phyloP scores from a whole-genome alignment of 306 rosid genomes.

The Pyrus betulifolia region DNA sequence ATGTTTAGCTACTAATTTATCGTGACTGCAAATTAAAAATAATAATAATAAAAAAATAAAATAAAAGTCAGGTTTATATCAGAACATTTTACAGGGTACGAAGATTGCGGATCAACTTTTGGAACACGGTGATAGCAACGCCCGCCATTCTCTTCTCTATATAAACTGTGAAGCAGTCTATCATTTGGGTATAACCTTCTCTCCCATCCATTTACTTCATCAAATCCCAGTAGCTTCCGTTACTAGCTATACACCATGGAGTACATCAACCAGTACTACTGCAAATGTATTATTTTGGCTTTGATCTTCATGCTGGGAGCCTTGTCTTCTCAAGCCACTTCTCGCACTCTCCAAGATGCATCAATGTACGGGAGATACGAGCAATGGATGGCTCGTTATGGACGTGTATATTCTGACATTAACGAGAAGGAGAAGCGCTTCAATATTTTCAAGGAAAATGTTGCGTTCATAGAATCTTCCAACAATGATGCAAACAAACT shows the following conservation, averaged over 20 bases:
- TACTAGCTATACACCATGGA: not conserved
- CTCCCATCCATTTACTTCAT: not conserved
- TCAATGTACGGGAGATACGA: not conserved
- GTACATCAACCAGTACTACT: not conserved
- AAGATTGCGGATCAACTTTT: not conserved
- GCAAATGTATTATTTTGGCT: not conserved
- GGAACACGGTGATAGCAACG: not conserved
- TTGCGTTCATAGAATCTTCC: conserved; percentile 14
- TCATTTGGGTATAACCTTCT: not conserved
- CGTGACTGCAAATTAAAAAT: no score
- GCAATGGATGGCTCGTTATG: no score
- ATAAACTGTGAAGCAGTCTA: not conserved
- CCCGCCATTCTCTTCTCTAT: not conserved
- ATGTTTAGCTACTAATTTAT: no score
- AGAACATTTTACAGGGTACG: not conserved
- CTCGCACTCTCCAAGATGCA: not conserved
- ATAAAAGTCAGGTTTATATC: not conserved
- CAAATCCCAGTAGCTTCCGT: not conserved
- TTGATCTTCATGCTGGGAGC: not conserved
- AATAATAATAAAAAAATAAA: no score
- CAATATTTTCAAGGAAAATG: conserved; percentile 21
- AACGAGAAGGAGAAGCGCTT: conserved; percentile 20
- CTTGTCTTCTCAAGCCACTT: not conserved
- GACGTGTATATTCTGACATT: conserved; percentile 9
- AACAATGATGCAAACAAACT: conserved; percentile 12